Percentiles rank a stretch among this genome's conserved stretches.
Evolutionary conservation across 2,329 filamentous ascomycete species (phyloP).

Genomic region (Achaetomium macrosporum): DNA sequence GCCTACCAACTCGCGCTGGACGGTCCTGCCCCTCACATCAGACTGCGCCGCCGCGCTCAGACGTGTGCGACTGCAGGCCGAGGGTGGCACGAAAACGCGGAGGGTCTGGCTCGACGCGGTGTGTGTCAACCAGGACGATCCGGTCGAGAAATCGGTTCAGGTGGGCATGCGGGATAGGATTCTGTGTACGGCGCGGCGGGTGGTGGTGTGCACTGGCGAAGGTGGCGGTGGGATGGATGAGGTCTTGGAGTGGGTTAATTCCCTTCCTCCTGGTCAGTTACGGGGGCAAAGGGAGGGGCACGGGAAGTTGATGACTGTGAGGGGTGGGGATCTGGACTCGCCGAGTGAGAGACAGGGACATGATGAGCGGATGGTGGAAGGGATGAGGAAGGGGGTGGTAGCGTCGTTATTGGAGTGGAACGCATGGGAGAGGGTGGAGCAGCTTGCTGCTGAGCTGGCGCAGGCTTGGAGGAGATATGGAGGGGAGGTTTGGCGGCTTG

Average conservation of each 20-base stretch:
- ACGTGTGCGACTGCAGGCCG: not conserved
- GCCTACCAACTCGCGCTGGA: not conserved
- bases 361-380: not conserved
- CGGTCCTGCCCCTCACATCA: not conserved
- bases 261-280: too few species aligned
- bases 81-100: not conserved
- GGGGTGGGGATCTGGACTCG: not conserved
- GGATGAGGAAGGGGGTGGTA: not conserved
- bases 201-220: slow-evolving; percentile 4
- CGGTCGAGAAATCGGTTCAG: not conserved
- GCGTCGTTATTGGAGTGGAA: too few species aligned
- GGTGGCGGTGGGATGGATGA: not conserved
- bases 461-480: not conserved
- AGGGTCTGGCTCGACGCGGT: not conserved
- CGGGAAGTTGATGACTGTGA: not conserved
- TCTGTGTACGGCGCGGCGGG: not conserved
- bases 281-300: not conserved
- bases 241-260: slow-evolving; percentile 11
- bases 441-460: too few species aligned
- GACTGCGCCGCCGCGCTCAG: not conserved
- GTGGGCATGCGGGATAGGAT: not conserved
- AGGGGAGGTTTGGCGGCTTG: not conserved
- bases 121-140: not conserved
- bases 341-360: not conserved
- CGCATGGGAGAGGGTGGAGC: not conserved